Evolutionary conservation across 495 filamentous ascomycete genomes (phyloP), one percentile per base, ranked within the genome.

Genomic region (Pyrenopolyporus hunteri): DNA sequence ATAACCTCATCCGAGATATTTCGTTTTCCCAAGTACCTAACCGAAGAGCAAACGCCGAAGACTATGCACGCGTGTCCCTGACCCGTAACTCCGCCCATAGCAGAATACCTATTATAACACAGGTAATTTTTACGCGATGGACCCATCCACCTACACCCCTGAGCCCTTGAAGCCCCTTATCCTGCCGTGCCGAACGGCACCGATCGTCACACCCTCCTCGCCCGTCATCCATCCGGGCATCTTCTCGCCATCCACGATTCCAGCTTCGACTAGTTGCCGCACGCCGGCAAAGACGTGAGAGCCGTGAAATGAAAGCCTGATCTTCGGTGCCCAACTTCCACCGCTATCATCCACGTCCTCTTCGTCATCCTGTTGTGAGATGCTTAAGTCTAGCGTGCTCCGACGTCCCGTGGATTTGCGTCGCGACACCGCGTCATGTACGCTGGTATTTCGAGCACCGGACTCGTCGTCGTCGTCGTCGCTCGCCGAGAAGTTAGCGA

Each of bases 211-310:
- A 0, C 85, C 89, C 16, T 89, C 91, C 66, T 95, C 90, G 1
- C 92, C 92, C 1, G 90, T 93, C 87, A 95, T 88, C 92, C 92
- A 96, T 0, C 90, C 89, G 0, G 91, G 91, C 85, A 95, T 93
- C 17, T 76, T 81, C 71, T 84, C 81, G 0, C 89, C 88, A 64
- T 93, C 84, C 9, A 94, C 72, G 10, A 90, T 78, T 0, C 90
- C 91, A 8, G 77, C 63, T 68, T 94, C 92, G 0, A 92, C 86
- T 22, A 95, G 78, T 66, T 86, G 82, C 42, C 90, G 79, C 22
- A 95, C 78, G 0, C 92, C 92, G 1, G 85, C 83, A 70, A 95
- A 93, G n/a, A 96, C 84, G 68, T 96, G 90, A 0, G 78, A 65
- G 0, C 92, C 92, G 20, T 86, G 78, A 52, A 96, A 89, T 0